Evolutionary conservation across 345 rosid genomes (phyloP).

Genomic region (Dipteronia dyeriana): DNA sequence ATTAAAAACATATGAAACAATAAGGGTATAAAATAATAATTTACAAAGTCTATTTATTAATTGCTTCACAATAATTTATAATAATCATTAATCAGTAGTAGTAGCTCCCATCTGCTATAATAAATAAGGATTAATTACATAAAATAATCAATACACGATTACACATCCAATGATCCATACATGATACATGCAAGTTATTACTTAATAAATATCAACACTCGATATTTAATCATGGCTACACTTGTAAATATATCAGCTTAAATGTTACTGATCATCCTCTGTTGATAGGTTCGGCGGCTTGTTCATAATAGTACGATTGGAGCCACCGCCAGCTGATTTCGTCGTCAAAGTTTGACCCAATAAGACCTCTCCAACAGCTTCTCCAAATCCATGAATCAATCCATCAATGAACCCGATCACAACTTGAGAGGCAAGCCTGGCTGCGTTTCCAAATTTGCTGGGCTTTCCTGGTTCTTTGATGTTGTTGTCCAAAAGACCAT

Average conservation of each 20-base stretch:
- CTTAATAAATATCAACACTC: neutral
- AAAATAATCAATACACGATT: neutral
- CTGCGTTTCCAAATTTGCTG: constrained; percentile 61
- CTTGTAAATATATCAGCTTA: neutral
- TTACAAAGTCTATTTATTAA: neutral
- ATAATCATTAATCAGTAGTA: neutral
- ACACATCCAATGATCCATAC: no score
- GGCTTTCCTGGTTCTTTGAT: constrained; percentile 48
- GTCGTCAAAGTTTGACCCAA: constrained; percentile 43
- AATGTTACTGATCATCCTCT: neutral
- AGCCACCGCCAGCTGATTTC: constrained; percentile 47
- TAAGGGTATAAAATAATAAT: neutral
- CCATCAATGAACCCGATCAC: constrained; percentile 63
- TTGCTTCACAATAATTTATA: neutral
- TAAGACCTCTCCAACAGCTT: constrained; percentile 73
- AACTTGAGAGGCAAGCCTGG: constrained; percentile 59
- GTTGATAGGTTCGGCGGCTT: neutral
- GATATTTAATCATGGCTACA: neutral
- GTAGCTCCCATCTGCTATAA: neutral
- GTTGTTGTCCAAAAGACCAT: constrained; percentile 61
- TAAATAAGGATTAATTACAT: neutral
- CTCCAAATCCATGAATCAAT: constrained; percentile 74
- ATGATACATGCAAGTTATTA: neutral
- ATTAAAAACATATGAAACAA: neutral
- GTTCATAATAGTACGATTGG: neutral